These are phyloP conservation scores for Pleurotus citrinopileatus DNA, from an alignment of 768 basidiomycete species.

Conservation along the genomic window DNA sequence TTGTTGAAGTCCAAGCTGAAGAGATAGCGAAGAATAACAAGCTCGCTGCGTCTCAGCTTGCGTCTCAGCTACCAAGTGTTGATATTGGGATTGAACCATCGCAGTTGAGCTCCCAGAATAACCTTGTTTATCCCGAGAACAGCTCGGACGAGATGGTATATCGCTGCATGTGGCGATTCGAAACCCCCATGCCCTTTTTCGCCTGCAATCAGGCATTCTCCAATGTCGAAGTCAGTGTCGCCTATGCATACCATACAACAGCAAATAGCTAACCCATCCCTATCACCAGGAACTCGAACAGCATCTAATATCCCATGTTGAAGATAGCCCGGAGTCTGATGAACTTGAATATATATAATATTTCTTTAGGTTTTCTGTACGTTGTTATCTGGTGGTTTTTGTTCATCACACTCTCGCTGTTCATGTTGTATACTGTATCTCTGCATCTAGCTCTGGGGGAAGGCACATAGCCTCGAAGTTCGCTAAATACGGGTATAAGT, in stretches of 20 bases:
- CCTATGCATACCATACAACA: not conserved
- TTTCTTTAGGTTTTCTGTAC: not conserved
- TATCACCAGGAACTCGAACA: constrained; percentile 25
- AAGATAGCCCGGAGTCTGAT: not conserved
- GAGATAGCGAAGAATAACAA: constrained; percentile 1
- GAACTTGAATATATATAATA: not conserved
- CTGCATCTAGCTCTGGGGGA: too few relatives aligned
- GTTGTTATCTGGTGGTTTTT: not conserved
- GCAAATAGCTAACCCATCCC: not conserved
- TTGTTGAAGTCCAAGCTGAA: not conserved
- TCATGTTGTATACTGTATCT: too few relatives aligned
- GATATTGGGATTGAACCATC: not conserved
- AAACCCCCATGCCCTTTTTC: constrained; percentile 16
- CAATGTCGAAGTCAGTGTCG: constrained; percentile 27
- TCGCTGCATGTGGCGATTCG: constrained; percentile 41
- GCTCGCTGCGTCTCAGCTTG: not conserved
- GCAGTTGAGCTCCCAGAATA: not conserved
- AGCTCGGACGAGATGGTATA: constrained; percentile 31
- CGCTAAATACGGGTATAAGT: too few relatives aligned
- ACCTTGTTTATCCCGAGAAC: constrained; percentile 1
- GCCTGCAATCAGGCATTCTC: constrained; percentile 31
- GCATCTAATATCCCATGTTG: constrained; percentile 13
- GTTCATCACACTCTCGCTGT: too few relatives aligned
- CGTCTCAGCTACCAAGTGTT: not conserved
- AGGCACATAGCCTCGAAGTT: too few relatives aligned